Conservation (phyloP, 202 grass and related monocot genomes). For the Setaria italica region DNA sequence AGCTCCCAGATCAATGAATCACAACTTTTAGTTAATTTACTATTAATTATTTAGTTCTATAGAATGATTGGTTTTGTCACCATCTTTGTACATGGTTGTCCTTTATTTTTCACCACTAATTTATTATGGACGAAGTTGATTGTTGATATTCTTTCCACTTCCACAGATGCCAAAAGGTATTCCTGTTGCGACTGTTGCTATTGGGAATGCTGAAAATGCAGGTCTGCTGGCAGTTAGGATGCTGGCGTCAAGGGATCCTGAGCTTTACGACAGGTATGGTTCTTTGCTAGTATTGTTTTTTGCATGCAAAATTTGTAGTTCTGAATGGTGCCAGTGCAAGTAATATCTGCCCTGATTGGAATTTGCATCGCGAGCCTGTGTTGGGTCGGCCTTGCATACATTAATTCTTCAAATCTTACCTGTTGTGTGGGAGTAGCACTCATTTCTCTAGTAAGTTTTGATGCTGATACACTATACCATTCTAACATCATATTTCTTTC, state of each 20-base stretch:
- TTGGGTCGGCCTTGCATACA: constrained; percentile 5
- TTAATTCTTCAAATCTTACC: not conserved
- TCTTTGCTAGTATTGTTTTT: constrained; percentile 23
- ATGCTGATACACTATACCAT: not conserved
- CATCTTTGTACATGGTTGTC: not conserved
- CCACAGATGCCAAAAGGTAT: constrained; percentile 94
- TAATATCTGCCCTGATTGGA: not conserved
- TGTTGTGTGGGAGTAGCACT: not conserved
- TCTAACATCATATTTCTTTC: constrained; percentile 36
- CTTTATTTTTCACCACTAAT: not conserved
- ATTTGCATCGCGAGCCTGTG: not conserved
- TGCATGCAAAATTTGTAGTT: constrained; percentile 13
- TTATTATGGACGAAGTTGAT: constrained; percentile 31
- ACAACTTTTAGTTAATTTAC: not conserved
- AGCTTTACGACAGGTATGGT: constrained; percentile 70
- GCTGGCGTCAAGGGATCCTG: constrained; percentile 61
- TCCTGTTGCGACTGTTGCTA: constrained; percentile 78
- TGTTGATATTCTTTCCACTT: constrained; percentile 29
- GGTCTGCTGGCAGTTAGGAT: constrained; percentile 78
- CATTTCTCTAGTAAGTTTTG: constrained; percentile 26
- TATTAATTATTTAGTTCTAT: constrained; percentile 9
- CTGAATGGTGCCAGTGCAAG: not conserved
- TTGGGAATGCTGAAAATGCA: constrained; percentile 90
- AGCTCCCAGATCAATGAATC: not conserved
- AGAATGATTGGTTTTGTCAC: not conserved